These are phyloP conservation scores for Telfairia occidentalis DNA, from an alignment of 331 rosid genomes.

Conservation along the genomic window DNA sequence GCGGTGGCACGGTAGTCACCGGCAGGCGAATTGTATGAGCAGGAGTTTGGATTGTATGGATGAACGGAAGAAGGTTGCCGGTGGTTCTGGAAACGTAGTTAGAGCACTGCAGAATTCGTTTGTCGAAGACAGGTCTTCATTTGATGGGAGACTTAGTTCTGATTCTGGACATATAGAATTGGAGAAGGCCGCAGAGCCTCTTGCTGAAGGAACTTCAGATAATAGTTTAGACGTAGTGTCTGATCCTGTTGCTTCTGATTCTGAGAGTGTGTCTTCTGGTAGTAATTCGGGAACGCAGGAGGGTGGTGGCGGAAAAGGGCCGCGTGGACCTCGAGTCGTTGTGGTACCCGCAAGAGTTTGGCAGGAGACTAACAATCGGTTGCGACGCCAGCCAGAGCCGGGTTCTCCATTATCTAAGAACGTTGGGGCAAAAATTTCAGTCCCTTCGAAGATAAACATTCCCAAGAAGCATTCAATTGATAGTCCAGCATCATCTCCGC, in stretches of 20 bases:
- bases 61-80: conserved; percentile 25
- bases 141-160: conserved; percentile 24
- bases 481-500: conserved; percentile 49
- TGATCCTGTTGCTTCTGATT: conserved; percentile 42
- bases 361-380: conserved; percentile 52
- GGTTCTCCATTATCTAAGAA: conserved; percentile 30
- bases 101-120: conserved; percentile 49
- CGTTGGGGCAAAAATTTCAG: conserved; percentile 27
- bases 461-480: conserved; percentile 34
- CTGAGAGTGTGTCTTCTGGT: conserved; percentile 64
- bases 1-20: conserved; percentile 52
- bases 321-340: conserved; percentile 33
- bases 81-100: conserved; percentile 45
- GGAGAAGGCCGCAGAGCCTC: conserved; percentile 21
- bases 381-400: conserved; percentile 39
- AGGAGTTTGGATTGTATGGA: conserved; percentile 47
- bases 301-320: conserved; percentile 24
- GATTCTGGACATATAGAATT: conserved; percentile 11
- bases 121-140: conserved; percentile 27
- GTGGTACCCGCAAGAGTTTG: conserved; percentile 59
- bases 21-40: conserved; percentile 35
- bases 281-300: conserved; percentile 37
- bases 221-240: conserved; percentile 33
- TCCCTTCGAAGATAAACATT: conserved; percentile 30
- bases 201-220: conserved; percentile 25